These are phyloP conservation scores for Clavispora santaluciae DNA, from an alignment of 805 yeast genomes.

Conservation along the genomic window DNA sequence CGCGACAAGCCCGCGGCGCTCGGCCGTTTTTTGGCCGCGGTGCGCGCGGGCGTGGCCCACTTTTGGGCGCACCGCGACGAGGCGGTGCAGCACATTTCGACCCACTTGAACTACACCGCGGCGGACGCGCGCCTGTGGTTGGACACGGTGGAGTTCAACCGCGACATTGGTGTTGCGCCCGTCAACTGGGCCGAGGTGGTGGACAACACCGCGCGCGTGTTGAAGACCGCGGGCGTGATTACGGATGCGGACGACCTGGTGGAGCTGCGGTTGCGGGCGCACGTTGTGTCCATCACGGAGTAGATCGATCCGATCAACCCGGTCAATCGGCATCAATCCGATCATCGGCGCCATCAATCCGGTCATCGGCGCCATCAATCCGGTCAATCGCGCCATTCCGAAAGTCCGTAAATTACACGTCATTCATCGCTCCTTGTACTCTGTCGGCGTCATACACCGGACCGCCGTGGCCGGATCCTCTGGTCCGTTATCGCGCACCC, in stretches of 20 bases:
- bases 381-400: too few relatives aligned
- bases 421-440: too few relatives aligned
- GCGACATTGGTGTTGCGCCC: constrained; percentile 30
- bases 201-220: constrained; percentile 49
- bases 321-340: too few relatives aligned
- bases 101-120: constrained; percentile 67
- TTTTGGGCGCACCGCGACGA: constrained; percentile 59
- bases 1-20: constrained; percentile 19
- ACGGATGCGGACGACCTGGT: constrained; percentile 25
- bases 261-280: constrained; percentile 22
- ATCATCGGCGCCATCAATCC: too few relatives aligned
- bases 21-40: constrained; percentile 44
- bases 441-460: too few relatives aligned
- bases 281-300: constrained; percentile 9
- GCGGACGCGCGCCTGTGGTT: constrained; percentile 82
- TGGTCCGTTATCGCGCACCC: not conserved
- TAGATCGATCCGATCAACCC: too few relatives aligned
- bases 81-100: constrained; percentile 58
- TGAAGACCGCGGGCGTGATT: constrained; percentile 62
- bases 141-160: constrained; percentile 64
- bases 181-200: constrained; percentile 49
- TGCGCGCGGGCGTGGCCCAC: constrained; percentile 64
- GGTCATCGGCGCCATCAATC: too few relatives aligned
- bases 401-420: too few relatives aligned
- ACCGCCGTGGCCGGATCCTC: too few relatives aligned